Percentiles rank a stretch among this genome's conserved stretches.
phyloP scores from a whole-genome alignment of 1,139 yeast species.

The Blastobotrys buckinghamii region DNA sequence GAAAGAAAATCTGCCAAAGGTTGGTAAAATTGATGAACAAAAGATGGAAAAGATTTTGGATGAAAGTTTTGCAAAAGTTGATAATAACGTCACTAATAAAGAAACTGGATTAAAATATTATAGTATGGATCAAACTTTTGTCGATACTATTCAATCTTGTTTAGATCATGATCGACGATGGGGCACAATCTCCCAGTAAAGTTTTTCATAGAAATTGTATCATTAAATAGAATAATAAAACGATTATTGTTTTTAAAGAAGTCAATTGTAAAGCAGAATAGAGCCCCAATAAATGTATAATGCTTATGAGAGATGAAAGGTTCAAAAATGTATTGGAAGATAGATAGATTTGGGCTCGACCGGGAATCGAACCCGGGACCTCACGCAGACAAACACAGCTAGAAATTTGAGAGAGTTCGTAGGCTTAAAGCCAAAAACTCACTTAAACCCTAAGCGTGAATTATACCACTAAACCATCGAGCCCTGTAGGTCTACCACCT shows the following conservation, averaged over 20 bases:
- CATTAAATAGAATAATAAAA: too few relatives aligned
- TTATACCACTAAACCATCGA: constrained; percentile 4
- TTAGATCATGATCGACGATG: background rate
- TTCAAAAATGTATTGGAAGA: background rate
- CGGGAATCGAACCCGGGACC: constrained; percentile 12
- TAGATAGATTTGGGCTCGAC: constrained; percentile 3
- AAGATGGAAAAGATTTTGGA: background rate
- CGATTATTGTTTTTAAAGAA: too few relatives aligned
- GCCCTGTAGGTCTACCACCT: background rate
- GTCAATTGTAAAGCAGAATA: too few relatives aligned
- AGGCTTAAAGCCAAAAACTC: background rate
- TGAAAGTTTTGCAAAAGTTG: constrained; percentile 1
- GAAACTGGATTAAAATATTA: constrained; percentile 17
- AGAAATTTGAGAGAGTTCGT: background rate
- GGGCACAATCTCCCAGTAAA: background rate
- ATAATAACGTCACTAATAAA: constrained; percentile 17
- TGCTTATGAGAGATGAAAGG: too few relatives aligned
- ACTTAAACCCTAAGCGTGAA: constrained; percentile 6
- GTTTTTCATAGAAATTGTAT: too few relatives aligned
- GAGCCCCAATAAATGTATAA: too few relatives aligned
- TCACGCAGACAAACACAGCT: background rate
- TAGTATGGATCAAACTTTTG: background rate
- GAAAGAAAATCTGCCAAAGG: background rate
- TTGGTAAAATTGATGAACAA: background rate
- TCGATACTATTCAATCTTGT: background rate